Base-by-base conservation (phyloP, 202 grass and related monocot genomes). In the Brachypodium distachyon region DNA sequence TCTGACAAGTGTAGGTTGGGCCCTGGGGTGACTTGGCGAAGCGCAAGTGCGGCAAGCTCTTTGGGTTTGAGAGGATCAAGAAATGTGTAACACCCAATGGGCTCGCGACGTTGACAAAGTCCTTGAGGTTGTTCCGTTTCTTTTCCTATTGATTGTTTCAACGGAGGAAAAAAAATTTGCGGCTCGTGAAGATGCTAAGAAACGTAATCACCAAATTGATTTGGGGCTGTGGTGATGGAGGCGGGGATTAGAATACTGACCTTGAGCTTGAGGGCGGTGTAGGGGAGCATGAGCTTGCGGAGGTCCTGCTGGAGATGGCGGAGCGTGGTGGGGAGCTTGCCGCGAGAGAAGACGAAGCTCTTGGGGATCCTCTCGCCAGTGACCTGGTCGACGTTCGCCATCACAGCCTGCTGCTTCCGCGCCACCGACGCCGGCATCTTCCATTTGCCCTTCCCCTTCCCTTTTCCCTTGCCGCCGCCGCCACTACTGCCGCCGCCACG, bases 81-180 rank as follows among this genome's bases (percentile, higher is more conserved):
- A 97, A 97, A 88, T 93, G 94, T 0, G 94, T 90, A 22, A 97
- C 91, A 11, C 94, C 94, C 84, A 97, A 38, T 3, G 94, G 86
- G 23, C 94, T 89, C 0, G 94, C 81, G 13, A 97, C 90, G 44
- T 93, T 94, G 49, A 97, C 18, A 40, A 97, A 97, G 44, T 97
- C 94, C 75, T 94, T 97, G 38, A 97, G 61, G 78, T 83, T 94
- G 77, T 97, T 97, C 41, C 91, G 63, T 51, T 94, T 97, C 63
- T 97, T 97, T 75, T 97, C 91, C 91, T 97, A 86, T 61, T 37
- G 54, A 70, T 54, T 47, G 40, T 67, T 66, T 67, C 42, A 7
- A 47, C 21, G 11, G 32, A 32, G 11, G 32, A 32, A 14, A 40
- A 17, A 33, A 10, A 40, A 59, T 4, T 49, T 3, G 3, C 18